Conservation (phyloP, 352 stramenopile species). For the Phytophthora pistaciae region DNA sequence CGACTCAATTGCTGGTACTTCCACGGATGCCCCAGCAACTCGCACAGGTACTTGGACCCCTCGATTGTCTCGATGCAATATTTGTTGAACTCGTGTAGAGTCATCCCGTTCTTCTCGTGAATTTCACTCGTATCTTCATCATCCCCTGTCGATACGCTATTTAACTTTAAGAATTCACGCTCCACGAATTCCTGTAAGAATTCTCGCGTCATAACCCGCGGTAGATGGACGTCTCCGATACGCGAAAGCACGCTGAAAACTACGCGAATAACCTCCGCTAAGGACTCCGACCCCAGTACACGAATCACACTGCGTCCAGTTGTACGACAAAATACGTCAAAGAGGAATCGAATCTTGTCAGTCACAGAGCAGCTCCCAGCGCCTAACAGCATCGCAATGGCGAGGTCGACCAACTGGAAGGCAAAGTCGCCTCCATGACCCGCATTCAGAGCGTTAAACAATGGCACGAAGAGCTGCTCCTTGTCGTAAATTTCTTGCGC, state of each 20-base stretch:
- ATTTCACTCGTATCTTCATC: conserved; percentile 24
- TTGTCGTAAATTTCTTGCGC: conserved; percentile 61
- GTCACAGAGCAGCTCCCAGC: conserved; percentile 49
- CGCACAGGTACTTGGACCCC: conserved; percentile 74
- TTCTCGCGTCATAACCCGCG: conserved; percentile 42
- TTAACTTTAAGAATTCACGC: conserved; percentile 71
- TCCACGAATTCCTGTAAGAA: conserved; percentile 58
- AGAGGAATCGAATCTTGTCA: conserved; percentile 82
- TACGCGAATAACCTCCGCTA: conserved; percentile 60
- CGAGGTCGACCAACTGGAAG: conserved; percentile 54
- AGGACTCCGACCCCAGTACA: conserved; percentile 51
- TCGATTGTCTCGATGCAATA: conserved; percentile 67
- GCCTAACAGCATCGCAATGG: conserved; percentile 63
- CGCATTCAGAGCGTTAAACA: conserved; percentile 56
- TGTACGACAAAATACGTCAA: conserved; percentile 65
- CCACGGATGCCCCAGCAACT: conserved; percentile 74
- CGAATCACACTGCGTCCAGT: conserved; percentile 34
- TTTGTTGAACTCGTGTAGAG: conserved; percentile 75
- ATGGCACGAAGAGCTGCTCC: conserved; percentile 74
- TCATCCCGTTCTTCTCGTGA: conserved; percentile 61
- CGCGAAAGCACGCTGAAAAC: conserved; percentile 61
- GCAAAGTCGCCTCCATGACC: conserved; percentile 5
- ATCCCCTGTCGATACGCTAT: conserved; percentile 27
- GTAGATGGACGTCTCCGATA: conserved; percentile 66
- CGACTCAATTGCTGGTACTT: conserved; percentile 83